Base-by-base conservation (phyloP, 2,329 filamentous ascomycete species). In the Verticillium klebahnii region DNA sequence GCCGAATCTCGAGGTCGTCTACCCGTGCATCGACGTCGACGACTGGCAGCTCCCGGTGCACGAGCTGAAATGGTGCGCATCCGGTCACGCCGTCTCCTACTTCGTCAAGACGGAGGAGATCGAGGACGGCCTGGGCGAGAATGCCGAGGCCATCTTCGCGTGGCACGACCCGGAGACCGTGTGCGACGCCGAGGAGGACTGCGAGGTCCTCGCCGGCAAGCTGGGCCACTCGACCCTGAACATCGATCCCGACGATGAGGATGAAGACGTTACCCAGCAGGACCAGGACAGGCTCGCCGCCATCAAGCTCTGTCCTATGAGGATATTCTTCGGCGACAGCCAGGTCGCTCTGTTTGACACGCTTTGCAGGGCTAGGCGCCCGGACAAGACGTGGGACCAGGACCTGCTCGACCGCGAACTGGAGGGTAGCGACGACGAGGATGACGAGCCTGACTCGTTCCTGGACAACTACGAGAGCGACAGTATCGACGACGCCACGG, bases 381-480 rank as follows among this genome's bases (percentile, higher is more conserved):
- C 14, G 14, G 7, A 23, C 12, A 9, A 11, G 11, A 32, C 8
- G 7, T 57, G 14, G 31, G 55, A 36, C 8, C 5, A 57, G 11
- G 55, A 23, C 15, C 55, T 37, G 25, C 14, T 23, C 1, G n/a
- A 17, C 19, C 15, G 40, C 17, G 11, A 4, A 14, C 14, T 45
- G 15, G 17, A 6, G 40, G 45, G 36, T 19, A 50, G 17, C 40
- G 40, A 56, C 29, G 54, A 56, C 12, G 25, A 56, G 14, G 14
- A 32, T 8, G 59, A 23, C 17, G 31, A 37, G 25, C 45, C 19
- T 32, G 56, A 59, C 31, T 62, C 62, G 0, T 62, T 66, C 0
- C 61, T 63, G 0, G 67, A 70, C 0, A 69, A 73, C 55, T 78
- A 78, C 17, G 77, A 78, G 45, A 76, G 75, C 54, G 75, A 76